phyloP scores from a whole-genome alignment of 805 yeast genomes.

The Candida caryicola region DNA sequence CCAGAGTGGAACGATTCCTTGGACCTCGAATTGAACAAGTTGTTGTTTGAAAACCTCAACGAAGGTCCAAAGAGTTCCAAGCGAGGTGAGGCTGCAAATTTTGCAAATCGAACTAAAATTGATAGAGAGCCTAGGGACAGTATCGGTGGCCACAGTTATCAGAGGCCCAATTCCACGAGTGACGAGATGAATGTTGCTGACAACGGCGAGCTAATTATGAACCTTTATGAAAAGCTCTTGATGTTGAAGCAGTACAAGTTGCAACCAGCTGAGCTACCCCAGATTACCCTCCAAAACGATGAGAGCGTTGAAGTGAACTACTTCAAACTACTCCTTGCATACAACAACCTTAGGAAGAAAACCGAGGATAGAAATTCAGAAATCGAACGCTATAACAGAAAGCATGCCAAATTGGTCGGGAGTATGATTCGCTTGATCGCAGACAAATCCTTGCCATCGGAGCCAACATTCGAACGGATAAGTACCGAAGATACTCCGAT shows the following conservation, averaged over 20 bases:
- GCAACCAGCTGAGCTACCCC: neutral
- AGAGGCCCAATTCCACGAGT: neutral
- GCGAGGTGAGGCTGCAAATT: neutral
- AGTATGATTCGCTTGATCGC: neutral
- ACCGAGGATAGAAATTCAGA: slow-evolving; percentile 14
- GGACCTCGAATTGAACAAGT: slow-evolving; percentile 6
- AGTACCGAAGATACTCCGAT: too few species aligned
- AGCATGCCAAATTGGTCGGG: slow-evolving; percentile 7
- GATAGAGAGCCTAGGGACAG: neutral
- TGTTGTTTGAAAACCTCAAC: slow-evolving; percentile 5
- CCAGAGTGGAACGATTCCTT: slow-evolving; percentile 9
- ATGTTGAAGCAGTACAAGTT: neutral
- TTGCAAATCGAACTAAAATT: neutral
- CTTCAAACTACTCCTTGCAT: slow-evolving; percentile 13
- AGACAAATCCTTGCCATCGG: neutral
- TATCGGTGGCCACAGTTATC: too few species aligned
- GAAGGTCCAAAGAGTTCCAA: neutral
- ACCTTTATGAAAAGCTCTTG: neutral
- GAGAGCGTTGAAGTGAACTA: slow-evolving; percentile 12
- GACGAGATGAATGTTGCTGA: neutral
- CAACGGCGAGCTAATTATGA: neutral
- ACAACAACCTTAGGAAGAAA: slow-evolving; percentile 12
- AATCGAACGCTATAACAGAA: slow-evolving; percentile 12
- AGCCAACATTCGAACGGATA: too few species aligned
- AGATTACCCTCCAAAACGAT: neutral